Percentiles rank a stretch among this genome's conserved stretches.
Evolutionary conservation across 108 stramenopile genomes (phyloP).

Genomic region (Mayamaea pseudoterrestris): DNA sequence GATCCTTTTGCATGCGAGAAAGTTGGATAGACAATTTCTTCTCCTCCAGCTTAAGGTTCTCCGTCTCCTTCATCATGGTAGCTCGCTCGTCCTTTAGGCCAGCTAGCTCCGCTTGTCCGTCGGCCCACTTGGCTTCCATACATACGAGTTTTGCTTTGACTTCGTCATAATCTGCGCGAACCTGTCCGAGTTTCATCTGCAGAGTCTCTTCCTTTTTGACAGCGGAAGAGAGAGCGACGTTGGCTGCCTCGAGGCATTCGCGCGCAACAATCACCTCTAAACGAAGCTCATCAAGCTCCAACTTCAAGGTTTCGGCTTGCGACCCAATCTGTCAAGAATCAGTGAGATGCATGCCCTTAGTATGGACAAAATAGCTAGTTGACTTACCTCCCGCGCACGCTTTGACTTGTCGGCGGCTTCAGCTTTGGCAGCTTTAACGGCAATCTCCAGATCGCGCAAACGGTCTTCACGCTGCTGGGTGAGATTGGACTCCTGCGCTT

Average conservation of each 20-base stretch:
- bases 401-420: conserved; percentile 35
- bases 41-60: conserved; percentile 66
- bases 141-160: conserved; percentile 50
- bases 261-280: conserved; percentile 48
- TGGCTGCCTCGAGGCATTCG: conserved; percentile 43
- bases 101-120: conserved; percentile 67
- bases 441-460: conserved; percentile 53
- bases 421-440: conserved; percentile 62
- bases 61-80: conserved; percentile 43
- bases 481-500: conserved; percentile 71
- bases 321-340: conserved; percentile 33
- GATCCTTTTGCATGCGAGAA: conserved; percentile 60
- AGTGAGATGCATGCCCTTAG: not conserved
- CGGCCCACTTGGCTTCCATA: conserved; percentile 52
- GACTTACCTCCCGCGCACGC: conserved; percentile 51
- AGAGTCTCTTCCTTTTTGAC: conserved; percentile 37
- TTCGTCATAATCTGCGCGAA: conserved; percentile 65
- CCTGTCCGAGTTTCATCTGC: conserved; percentile 69
- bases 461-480: conserved; percentile 64
- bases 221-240: conserved; percentile 52
- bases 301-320: conserved; percentile 50
- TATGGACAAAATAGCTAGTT: conserved; percentile 2
- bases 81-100: conserved; percentile 40
- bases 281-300: conserved; percentile 71
- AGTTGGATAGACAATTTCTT: conserved; percentile 77